Conservation (phyloP, 2,329 filamentous ascomycete genomes). For the Fusarium verticillioides region DNA sequence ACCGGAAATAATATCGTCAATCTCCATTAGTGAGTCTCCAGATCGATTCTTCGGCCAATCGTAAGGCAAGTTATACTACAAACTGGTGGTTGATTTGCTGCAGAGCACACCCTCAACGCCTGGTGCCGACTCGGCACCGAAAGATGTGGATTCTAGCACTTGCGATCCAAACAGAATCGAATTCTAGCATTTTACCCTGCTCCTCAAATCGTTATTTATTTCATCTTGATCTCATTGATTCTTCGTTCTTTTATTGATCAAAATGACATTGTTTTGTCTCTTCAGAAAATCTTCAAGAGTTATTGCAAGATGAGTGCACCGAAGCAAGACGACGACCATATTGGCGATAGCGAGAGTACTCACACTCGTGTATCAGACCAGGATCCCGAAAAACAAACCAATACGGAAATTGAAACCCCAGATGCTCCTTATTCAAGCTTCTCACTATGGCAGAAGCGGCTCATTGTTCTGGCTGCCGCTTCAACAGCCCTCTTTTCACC, state of each 20-base stretch:
- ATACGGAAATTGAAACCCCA: background rate
- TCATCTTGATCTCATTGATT: background rate
- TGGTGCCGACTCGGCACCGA: slow-evolving; percentile 35
- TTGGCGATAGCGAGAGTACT: background rate
- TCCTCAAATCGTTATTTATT: slow-evolving; percentile 19
- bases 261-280: background rate
- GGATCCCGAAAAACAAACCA: slow-evolving; percentile 19
- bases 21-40: background rate
- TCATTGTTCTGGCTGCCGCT: slow-evolving; percentile 54
- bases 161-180: slow-evolving; percentile 3
- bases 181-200: slow-evolving; percentile 8
- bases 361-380: slow-evolving; percentile 6
- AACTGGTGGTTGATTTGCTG: background rate
- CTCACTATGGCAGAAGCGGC: slow-evolving; percentile 53
- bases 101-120: background rate
- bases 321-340: background rate
- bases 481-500: slow-evolving; percentile 58
- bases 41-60: background rate
- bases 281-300: background rate
- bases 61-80: background rate
- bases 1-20: slow-evolving; percentile 1
- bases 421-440: slow-evolving; percentile 52
- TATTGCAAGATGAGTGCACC: slow-evolving; percentile 11
- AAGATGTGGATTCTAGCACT: slow-evolving; percentile 15
- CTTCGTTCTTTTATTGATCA: background rate